Percentiles rank a stretch among this genome's conserved stretches.
These are phyloP conservation scores for Paratinospora sagittata DNA, from an alignment of 164 flowering plant genomes.

Conservation along the genomic window DNA sequence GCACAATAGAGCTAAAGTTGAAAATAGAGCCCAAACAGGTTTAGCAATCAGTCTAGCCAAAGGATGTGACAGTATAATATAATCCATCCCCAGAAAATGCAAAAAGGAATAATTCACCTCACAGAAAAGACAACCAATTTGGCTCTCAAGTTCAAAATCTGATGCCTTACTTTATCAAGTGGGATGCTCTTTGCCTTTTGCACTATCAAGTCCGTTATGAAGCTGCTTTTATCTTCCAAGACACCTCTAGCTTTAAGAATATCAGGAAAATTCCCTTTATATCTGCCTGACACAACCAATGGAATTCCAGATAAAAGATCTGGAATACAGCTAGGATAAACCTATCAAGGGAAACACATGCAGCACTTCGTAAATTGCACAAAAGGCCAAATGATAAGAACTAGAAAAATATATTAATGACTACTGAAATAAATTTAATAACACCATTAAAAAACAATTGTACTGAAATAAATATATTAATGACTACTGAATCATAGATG, in stretches of 20 bases:
- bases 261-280: constrained; percentile 58
- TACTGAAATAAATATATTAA: no score
- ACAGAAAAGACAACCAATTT: background rate
- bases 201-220: constrained; percentile 44
- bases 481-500: no score
- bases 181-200: constrained; percentile 54
- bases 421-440: background rate
- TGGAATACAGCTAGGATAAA: constrained; percentile 54
- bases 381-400: background rate
- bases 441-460: background rate
- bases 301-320: constrained; percentile 69
- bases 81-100: background rate
- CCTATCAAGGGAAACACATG: constrained; percentile 31
- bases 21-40: background rate
- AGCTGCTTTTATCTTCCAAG: constrained; percentile 39
- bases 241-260: constrained; percentile 47
- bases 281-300: constrained; percentile 72
- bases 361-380: background rate
- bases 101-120: background rate
- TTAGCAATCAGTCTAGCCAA: background rate
- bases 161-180: constrained; percentile 54
- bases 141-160: background rate
- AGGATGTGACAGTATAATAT: background rate
- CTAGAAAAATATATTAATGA: background rate
- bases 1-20: background rate